Conservation (phyloP, 495 filamentous ascomycete species). For the Letharia columbiana region DNA sequence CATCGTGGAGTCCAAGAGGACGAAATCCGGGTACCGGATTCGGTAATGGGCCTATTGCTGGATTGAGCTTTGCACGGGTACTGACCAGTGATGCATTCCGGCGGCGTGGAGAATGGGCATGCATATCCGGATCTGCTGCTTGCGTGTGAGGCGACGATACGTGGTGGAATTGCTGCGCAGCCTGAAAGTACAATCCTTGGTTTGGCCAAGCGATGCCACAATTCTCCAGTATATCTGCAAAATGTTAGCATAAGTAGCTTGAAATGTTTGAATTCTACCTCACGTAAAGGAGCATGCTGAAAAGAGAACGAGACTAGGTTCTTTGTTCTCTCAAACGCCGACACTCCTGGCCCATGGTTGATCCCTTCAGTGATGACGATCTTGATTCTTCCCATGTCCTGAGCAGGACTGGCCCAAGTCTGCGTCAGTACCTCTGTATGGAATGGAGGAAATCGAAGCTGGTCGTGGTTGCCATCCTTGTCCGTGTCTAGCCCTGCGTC, state of each 20-base stretch:
- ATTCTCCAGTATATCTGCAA: slow-evolving; percentile 59
- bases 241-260: slow-evolving; percentile 20
- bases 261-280: slow-evolving; percentile 22
- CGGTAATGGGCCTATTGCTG: slow-evolving; percentile 22
- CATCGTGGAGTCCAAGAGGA: slow-evolving; percentile 21
- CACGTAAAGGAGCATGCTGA: slow-evolving; percentile 76
- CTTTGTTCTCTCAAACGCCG: slow-evolving; percentile 60
- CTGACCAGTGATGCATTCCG: slow-evolving; percentile 22
- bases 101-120: slow-evolving; percentile 45
- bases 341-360: slow-evolving; percentile 34
- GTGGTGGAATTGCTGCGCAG: slow-evolving; percentile 34
- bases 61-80: slow-evolving; percentile 18
- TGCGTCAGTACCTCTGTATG: slow-evolving; percentile 62
- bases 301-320: slow-evolving; percentile 75
- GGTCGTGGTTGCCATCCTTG: slow-evolving; percentile 49
- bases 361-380: slow-evolving; percentile 74
- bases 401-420: slow-evolving; percentile 62
- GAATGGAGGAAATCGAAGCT: slow-evolving; percentile 65
- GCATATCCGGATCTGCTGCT: slow-evolving; percentile 34
- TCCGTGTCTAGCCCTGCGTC: slow-evolving; percentile 44
- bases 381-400: slow-evolving; percentile 64
- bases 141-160: slow-evolving; percentile 28
- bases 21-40: slow-evolving; percentile 27
- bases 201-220: slow-evolving; percentile 80
- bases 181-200: slow-evolving; percentile 58